These are phyloP conservation scores for Scutellaria baicalensis DNA, from an alignment of 257 asterid species.

Conservation along the genomic window DNA sequence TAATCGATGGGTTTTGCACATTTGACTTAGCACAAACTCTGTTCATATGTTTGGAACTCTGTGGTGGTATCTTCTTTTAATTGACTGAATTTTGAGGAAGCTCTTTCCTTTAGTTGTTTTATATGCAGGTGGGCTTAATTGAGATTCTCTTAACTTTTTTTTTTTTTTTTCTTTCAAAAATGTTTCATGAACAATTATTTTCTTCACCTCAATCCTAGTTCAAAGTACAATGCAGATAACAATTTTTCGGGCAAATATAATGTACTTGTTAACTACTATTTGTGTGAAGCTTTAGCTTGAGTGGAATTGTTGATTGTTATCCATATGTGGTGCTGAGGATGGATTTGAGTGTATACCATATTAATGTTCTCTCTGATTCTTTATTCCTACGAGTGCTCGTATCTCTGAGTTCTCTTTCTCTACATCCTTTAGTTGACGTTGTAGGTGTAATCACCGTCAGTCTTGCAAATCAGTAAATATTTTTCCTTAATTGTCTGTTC, in stretches of 20 bases:
- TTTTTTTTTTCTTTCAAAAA: too few species aligned
- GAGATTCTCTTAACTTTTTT: neutral
- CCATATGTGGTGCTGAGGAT: neutral
- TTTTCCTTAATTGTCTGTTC: neutral
- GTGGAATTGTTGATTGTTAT: neutral
- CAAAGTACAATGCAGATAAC: neutral
- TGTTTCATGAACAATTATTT: neutral
- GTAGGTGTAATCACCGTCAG: neutral
- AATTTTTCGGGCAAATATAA: neutral
- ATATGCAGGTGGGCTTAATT: neutral
- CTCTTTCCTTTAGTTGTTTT: neutral
- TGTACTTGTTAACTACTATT: too few species aligned
- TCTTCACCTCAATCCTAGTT: neutral
- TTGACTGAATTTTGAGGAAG: neutral
- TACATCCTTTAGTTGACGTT: neutral
- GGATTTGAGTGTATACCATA: neutral
- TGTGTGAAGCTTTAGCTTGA: neutral
- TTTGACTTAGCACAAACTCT: constrained; percentile 1
- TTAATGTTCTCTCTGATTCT: neutral
- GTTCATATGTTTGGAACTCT: constrained; percentile 1
- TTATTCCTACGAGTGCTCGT: neutral
- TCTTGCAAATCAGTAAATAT: neutral
- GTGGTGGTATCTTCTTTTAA: neutral
- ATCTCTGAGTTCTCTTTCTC: neutral
- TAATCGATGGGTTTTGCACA: neutral